Evolutionary conservation across 495 filamentous ascomycete species (phyloP).

Genomic region (Tricharina praecox): DNA sequence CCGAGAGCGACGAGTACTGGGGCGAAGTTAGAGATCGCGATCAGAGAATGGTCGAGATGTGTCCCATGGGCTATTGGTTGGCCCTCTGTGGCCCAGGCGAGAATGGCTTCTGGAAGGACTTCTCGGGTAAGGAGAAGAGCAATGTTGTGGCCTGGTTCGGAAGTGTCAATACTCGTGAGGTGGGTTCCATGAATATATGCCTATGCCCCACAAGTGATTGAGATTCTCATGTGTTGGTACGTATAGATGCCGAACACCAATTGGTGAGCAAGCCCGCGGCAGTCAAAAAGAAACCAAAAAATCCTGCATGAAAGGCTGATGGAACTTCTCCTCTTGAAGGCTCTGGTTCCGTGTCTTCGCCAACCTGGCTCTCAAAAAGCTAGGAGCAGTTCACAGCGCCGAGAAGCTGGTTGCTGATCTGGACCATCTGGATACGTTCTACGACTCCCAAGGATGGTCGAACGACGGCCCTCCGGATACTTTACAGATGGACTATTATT

Average conservation of each 20-base stretch:
- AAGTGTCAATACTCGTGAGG: conserved; percentile 54
- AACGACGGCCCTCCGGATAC: conserved; percentile 63
- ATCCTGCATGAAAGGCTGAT: background rate
- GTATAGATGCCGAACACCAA: conserved; percentile 34
- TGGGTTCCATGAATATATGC: background rate
- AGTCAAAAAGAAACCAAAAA: too few species aligned
- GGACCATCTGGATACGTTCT: conserved; percentile 61
- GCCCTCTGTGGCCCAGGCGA: background rate
- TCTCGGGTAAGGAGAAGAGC: conserved; percentile 39
- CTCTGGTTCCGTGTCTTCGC: conserved; percentile 74
- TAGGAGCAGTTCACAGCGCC: conserved; percentile 48
- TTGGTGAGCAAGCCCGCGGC: too few species aligned
- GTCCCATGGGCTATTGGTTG: conserved; percentile 40
- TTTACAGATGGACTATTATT: conserved; percentile 71
- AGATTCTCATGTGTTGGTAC: too few species aligned
- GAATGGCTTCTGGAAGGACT: conserved; percentile 44
- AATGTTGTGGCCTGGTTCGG: conserved; percentile 53
- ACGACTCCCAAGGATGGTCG: conserved; percentile 61
- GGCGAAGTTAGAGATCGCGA: conserved; percentile 54
- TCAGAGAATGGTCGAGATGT: conserved; percentile 77
- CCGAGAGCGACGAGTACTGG: conserved; percentile 51
- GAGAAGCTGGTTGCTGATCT: conserved; percentile 54
- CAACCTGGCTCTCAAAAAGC: conserved; percentile 56
- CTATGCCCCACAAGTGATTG: conserved; percentile 39
- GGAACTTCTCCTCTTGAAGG: conserved; percentile 29